A percentile compares a stretch with the other conserved stretches of the same genome.
Evolutionary conservation across 371 early-diverging fungal species (phyloP).

Genomic region (Rhizopus arrhizus): DNA sequence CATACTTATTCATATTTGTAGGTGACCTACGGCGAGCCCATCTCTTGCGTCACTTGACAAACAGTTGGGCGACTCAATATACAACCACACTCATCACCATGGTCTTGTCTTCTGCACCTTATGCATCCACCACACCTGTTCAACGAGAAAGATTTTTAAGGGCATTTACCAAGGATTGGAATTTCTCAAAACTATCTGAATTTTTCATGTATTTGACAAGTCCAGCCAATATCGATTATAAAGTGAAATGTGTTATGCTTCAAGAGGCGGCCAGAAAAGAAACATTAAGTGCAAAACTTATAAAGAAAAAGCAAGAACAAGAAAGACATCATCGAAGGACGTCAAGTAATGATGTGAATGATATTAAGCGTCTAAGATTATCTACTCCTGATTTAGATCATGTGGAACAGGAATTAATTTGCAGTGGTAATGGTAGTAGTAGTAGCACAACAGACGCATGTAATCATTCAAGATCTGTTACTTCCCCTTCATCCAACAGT

Average conservation of each 20-base stretch:
- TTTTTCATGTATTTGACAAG: conserved; percentile 74
- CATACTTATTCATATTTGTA: too few species aligned
- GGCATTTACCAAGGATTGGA: conserved; percentile 73
- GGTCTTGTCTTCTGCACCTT: conserved; percentile 44
- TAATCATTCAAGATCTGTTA: too few species aligned
- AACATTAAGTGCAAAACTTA: conserved; percentile 40
- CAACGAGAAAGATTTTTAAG: conserved; percentile 67
- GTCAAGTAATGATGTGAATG: conserved; percentile 53
- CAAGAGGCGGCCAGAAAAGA: conserved; percentile 66
- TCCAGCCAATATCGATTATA: conserved; percentile 69
- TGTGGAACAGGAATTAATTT: conserved; percentile 5
- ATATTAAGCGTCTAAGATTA: conserved; percentile 43
- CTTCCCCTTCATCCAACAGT: too few species aligned
- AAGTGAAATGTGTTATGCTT: conserved; percentile 72
- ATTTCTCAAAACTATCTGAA: conserved; percentile 76
- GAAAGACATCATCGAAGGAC: conserved; percentile 54
- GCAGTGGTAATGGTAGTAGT: neutral
- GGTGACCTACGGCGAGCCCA: conserved; percentile 59
- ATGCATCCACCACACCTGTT: conserved; percentile 29
- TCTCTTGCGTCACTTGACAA: conserved; percentile 57
- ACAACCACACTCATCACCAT: conserved; percentile 55
- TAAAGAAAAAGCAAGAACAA: conserved; percentile 26
- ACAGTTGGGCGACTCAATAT: conserved; percentile 64
- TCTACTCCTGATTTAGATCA: conserved; percentile 32
- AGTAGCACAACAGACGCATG: too few species aligned